Evolutionary conservation across 2,329 filamentous ascomycete genomes (phyloP), one percentile per base, ranked within the genome.

Genomic region (Diaporthe citrichinensis): DNA sequence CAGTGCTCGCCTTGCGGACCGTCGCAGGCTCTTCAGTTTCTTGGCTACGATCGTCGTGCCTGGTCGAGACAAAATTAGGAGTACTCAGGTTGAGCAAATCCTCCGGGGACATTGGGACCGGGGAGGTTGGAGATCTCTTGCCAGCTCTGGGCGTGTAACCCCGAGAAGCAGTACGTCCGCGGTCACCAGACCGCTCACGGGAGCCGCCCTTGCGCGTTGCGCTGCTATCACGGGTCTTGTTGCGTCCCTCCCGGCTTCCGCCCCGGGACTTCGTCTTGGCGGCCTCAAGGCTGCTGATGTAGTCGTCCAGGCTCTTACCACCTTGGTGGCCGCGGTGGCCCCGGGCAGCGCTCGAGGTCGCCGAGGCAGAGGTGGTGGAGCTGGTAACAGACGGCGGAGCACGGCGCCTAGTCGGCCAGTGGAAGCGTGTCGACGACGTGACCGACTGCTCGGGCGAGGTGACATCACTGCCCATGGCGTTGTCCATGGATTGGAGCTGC

Each of bases 41-140:
- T 79, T 71, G 71, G 73, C 77, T 65, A 75, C 80, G 79, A 49
- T 81, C 78, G 59, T 78, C 78, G 25, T 78, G 59, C 31, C 80
- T 78, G 17, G 76, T 69, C 31, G 83, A 79, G 34, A 79, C 77
- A 55, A 84, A 80, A 39, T 81, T 85, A 0, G 88, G 86, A 0
- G 86, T 90, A 77, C 89, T 90, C 68, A 93, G 84, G 79, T 90
- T 92, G 80, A 92, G 91, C 76, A 94, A 82, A 80, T 98, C 95
- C 79, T 98, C 95, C 0, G 95, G 95, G 4, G 96, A 98, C 96
- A 98, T 98, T 4, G 96, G 95, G 2, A 98, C 90, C 0, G 96
- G 96, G 0, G 96, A 98, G 2, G 95, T 97, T 0, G 96, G 96
- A 1, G 96, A 98, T 31, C 94, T 90, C 84, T 98, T 98, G 17